These are phyloP conservation scores for Monilinia polystroma DNA, from an alignment of 2,329 filamentous ascomycete species.

Conservation along the genomic window DNA sequence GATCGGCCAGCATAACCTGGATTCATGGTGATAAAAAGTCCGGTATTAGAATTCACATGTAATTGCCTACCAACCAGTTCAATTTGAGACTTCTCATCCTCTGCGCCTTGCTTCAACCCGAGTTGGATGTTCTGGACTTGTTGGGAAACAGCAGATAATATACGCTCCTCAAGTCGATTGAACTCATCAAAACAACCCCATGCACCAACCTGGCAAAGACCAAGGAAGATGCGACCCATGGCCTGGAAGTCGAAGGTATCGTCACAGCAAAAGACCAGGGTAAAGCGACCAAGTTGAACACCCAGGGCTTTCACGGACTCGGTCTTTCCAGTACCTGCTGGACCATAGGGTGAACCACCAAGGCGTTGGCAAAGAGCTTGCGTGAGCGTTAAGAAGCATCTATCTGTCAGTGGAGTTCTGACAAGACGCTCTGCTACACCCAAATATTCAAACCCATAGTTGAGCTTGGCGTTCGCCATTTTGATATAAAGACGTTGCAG, in stretches of 20 bases:
- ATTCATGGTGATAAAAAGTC: conserved; percentile 99
- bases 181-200: conserved; percentile 99
- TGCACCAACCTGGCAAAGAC: conserved; percentile 97
- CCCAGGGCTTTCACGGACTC: conserved; percentile 98
- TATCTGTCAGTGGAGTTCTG: conserved; percentile 92
- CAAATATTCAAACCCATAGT: conserved; percentile 97
- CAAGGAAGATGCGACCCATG: conserved; percentile 98
- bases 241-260: conserved; percentile 99
- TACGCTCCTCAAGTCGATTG: conserved; percentile 97
- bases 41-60: conserved; percentile 86
- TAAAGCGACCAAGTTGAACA: conserved; percentile 94
- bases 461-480: conserved; percentile 94
- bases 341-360: conserved; percentile 94
- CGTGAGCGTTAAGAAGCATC: conserved; percentile 96
- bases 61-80: conserved; percentile 91
- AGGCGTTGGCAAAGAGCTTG: conserved; percentile 93
- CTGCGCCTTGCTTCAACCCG: conserved; percentile 79
- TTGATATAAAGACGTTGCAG: conserved; percentile 81
- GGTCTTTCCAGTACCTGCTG: conserved; percentile 96
- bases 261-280: conserved; percentile 98
- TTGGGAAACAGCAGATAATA: conserved; percentile 95
- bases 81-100: conserved; percentile 84
- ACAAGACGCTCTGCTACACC: conserved; percentile 96
- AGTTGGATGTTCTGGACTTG: conserved; percentile 99
- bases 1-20: conserved; percentile 97